These are phyloP conservation scores for Apiotrichum laibachii DNA, from an alignment of 1,284 basidiomycete genomes.

Conservation along the genomic window DNA sequence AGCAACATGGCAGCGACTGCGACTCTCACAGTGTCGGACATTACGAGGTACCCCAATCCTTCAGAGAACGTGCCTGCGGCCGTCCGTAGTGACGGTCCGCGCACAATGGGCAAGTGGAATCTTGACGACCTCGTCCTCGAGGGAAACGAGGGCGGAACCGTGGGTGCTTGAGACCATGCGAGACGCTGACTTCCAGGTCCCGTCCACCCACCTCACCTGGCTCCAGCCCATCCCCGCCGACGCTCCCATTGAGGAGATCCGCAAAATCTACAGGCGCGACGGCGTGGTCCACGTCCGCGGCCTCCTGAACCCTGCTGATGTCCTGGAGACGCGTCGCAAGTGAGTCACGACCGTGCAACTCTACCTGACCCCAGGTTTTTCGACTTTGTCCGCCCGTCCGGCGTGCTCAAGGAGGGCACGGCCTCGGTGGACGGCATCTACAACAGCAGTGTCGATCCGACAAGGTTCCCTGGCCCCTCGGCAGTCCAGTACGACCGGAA, in stretches of 20 bases:
- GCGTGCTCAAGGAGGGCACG: conserved; percentile 18
- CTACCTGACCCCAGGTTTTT: conserved; percentile 15
- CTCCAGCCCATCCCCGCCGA: conserved; percentile 12
- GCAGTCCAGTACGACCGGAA: conserved; percentile 1
- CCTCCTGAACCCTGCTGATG: conserved; percentile 9
- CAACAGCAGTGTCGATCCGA: conserved; percentile 8
- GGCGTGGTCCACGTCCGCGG: conserved; percentile 22
- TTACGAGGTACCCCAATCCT: conserved; percentile 13
- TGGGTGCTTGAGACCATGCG: neutral
- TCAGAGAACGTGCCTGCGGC: neutral
- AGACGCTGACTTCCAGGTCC: neutral
- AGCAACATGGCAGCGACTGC: neutral
- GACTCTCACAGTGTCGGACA: conserved; percentile 12
- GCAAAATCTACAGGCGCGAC: conserved; percentile 15
- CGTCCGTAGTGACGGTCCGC: conserved; percentile 10
- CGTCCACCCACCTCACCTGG: conserved; percentile 12
- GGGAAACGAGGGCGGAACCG: conserved; percentile 20
- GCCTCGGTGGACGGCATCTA: conserved; percentile 15
- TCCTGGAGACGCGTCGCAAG: conserved; percentile 6
- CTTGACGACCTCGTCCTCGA: conserved; percentile 14
- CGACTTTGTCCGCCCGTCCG: conserved; percentile 8
- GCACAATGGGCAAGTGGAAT: conserved; percentile 3
- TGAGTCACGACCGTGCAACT: neutral
- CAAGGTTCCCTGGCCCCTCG: conserved; percentile 2
- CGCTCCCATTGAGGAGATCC: conserved; percentile 15